A percentile compares a stretch with the other conserved stretches of the same genome.
phyloP scores from a whole-genome alignment of 345 rosid species.

The Triadica sebifera region DNA sequence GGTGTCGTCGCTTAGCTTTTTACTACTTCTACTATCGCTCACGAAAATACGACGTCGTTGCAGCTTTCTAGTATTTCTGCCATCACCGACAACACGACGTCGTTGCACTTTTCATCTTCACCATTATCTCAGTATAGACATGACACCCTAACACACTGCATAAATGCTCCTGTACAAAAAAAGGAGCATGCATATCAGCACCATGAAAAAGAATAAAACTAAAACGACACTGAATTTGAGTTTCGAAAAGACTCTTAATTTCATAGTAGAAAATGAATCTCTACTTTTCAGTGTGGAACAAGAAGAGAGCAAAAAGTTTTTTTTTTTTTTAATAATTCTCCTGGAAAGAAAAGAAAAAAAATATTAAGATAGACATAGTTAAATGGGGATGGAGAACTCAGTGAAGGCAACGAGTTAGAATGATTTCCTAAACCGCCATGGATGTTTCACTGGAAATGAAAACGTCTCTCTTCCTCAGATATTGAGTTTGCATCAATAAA shows the following conservation, averaged over 20 bases:
- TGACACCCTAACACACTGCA: too few relatives aligned
- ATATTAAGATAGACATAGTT: conserved; percentile 8
- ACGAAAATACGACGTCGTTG: too few relatives aligned
- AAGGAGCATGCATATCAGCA: conserved; percentile 15
- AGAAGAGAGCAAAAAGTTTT: not conserved
- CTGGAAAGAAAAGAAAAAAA: not conserved
- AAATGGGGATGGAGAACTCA: conserved; percentile 2
- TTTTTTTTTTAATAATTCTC: too few relatives aligned
- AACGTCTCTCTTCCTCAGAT: conserved; percentile 10
- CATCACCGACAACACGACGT: too few relatives aligned
- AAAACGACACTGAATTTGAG: conserved; percentile 14
- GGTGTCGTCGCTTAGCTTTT: too few relatives aligned
- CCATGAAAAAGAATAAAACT: conserved; percentile 18
- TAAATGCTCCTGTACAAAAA: conserved; percentile 24
- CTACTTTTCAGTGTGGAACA: not conserved
- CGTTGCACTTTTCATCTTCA: too few relatives aligned
- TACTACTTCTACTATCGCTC: too few relatives aligned
- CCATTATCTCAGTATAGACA: too few relatives aligned
- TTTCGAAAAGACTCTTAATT: conserved; percentile 22
- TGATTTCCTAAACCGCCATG: not conserved
- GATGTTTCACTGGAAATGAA: conserved; percentile 14
- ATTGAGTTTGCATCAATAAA: conserved; percentile 32
- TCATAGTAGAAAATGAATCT: conserved; percentile 12
- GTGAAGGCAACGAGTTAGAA: conserved; percentile 15
- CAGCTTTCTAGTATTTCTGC: too few relatives aligned